Conservation (phyloP, 176 grass and related monocot genomes). For the Oropetium thomaeum region DNA sequence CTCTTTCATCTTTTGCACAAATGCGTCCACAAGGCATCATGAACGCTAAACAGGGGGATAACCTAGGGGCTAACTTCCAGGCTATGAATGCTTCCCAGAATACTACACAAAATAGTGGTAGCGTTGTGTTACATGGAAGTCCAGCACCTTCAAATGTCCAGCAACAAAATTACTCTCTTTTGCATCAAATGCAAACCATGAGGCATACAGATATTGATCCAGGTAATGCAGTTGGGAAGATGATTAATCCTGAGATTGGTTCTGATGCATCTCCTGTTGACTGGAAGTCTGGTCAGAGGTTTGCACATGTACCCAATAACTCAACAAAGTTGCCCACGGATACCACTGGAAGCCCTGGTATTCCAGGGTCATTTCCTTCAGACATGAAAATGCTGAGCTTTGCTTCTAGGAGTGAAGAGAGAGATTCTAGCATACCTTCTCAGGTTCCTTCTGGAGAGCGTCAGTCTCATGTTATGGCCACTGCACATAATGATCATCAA, state of each 20-base stretch:
- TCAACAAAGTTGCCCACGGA: constrained; percentile 43
- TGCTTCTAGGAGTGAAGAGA: constrained; percentile 64
- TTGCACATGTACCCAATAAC: constrained; percentile 56
- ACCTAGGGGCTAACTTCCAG: constrained; percentile 43
- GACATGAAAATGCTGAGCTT: constrained; percentile 82
- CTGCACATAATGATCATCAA: constrained; percentile 45
- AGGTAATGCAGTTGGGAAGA: constrained; percentile 56
- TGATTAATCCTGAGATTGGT: constrained; percentile 53
- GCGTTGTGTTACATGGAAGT: constrained; percentile 58
- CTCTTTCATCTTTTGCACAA: constrained; percentile 52
- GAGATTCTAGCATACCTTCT: constrained; percentile 35
- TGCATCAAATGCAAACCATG: constrained; percentile 84
- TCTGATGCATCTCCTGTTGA: constrained; percentile 55
- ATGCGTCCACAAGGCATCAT: constrained; percentile 59
- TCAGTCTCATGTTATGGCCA: constrained; percentile 30
- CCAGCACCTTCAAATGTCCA: constrained; percentile 58
- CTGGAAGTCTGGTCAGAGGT: constrained; percentile 58
- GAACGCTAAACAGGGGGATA: constrained; percentile 49
- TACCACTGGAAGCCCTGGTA: constrained; percentile 39
- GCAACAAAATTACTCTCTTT: constrained; percentile 67
- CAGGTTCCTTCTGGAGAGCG: constrained; percentile 47
- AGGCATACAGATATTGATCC: constrained; percentile 57
- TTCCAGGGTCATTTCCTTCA: constrained; percentile 46
- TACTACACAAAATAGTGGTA: constrained; percentile 29
- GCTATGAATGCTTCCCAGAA: constrained; percentile 41